phyloP scores from a whole-genome alignment of 768 basidiomycete species.

The Suillus tomentosus region DNA sequence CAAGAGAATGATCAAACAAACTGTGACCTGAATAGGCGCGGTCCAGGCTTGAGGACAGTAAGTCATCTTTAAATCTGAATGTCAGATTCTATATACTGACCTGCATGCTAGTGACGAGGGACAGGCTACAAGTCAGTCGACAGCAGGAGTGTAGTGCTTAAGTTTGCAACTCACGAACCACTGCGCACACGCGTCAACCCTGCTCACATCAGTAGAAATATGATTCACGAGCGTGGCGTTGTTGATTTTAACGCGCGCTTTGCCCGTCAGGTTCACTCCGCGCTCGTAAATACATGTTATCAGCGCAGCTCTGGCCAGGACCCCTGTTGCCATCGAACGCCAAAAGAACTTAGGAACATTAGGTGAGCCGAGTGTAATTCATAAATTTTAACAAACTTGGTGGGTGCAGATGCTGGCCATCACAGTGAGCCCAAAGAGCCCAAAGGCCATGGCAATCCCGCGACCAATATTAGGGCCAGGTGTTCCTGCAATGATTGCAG shows the following conservation, averaged over 20 bases:
- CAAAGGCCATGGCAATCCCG: constrained; percentile 62
- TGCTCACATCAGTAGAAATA: constrained; percentile 67
- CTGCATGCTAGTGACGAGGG: constrained; percentile 39
- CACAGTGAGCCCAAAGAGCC: constrained; percentile 51
- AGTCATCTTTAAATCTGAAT: not conserved
- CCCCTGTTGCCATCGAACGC: constrained; percentile 67
- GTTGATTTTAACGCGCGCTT: constrained; percentile 60
- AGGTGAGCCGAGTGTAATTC: not conserved
- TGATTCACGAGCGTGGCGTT: constrained; percentile 65
- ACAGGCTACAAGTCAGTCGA: not conserved
- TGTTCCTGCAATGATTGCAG: constrained; percentile 38
- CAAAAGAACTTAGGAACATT: constrained; percentile 57
- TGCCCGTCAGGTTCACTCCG: constrained; percentile 63
- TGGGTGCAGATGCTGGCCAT: constrained; percentile 59
- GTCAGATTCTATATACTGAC: constrained; percentile 22
- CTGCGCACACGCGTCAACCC: constrained; percentile 63
- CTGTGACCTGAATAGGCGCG: constrained; percentile 62
- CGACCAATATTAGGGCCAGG: constrained; percentile 45
- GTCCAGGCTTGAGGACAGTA: constrained; percentile 52
- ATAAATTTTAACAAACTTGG: constrained; percentile 42
- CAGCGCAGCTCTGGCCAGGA: constrained; percentile 63
- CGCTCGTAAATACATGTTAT: constrained; percentile 74
- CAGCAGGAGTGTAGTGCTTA: not conserved
- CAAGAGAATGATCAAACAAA: constrained; percentile 62
- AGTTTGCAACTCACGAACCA: constrained; percentile 60